Evolutionary conservation across 345 rosid genomes (phyloP), one percentile per base, ranked within the genome.

Genomic region (Hevea brasiliensis): DNA sequence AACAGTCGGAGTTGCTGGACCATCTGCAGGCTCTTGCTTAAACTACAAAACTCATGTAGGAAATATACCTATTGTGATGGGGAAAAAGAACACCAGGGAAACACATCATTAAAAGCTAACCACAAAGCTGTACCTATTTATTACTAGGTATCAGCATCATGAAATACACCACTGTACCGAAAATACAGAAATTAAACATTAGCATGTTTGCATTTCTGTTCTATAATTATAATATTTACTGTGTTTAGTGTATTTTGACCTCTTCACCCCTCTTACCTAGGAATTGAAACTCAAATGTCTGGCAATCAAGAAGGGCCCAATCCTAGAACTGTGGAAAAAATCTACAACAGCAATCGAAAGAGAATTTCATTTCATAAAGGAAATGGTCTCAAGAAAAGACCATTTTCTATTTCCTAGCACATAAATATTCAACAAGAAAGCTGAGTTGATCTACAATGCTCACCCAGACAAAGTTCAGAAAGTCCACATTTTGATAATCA

Each of bases 21-120:
- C 93, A 91, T 87, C 77, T 89, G 98, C 73, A 91, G 83, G 81
- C 89, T 88, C 87, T 90, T 94, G 89, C 89, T 83, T 81, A 90
- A 83, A 83, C 89, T 82, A 78, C 97, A 94, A 83, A 89, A 94
- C 72, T 94, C 98, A 8, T 84, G 91, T 86, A 92, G 83, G 87
- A 94, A 90, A 74, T 82, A 74, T 23, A 92, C 97, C 98, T 94
- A 44, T 79, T 75, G 74, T 55, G 72, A 45, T 44, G 37, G 73
- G 69, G 63, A 77, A 56, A 21, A 47, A 32, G 4, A 32, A 4
- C 37, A 32, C 51, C 54, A 57, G 47, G 24, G 56, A 70, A 71
- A 74, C 14, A 53, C 12, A 45, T 70, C 62, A 65, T 6, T 6
- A 70, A n/a, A 15, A 72, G 47, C 10, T 12, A 50, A 32, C 21